A percentile compares a stretch with the other conserved stretches of the same genome.
phyloP scores from a whole-genome alignment of 495 filamentous ascomycete species.

The Mycothermus thermophilus region DNA sequence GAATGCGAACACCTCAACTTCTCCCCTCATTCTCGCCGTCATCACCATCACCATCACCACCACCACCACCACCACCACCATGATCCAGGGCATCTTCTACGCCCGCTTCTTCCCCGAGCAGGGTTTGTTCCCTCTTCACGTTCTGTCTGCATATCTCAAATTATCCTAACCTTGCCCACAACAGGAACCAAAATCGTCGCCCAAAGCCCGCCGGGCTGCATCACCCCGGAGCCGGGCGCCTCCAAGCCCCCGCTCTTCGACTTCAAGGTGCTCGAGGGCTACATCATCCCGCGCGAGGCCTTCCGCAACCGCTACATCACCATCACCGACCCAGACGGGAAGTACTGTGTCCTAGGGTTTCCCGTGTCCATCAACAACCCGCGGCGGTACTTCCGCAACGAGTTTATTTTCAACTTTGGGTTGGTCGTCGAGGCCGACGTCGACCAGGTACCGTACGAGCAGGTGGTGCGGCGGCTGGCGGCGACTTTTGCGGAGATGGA shows the following conservation, averaged over 20 bases:
- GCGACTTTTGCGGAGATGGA: conserved; percentile 76
- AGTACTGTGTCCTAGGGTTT: conserved; percentile 72
- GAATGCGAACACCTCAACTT: no score
- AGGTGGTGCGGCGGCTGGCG: conserved; percentile 73
- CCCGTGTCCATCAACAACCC: conserved; percentile 71
- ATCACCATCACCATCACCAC: no score
- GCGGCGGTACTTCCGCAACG: conserved; percentile 75
- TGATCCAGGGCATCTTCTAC: conserved; percentile 95
- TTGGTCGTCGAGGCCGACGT: conserved; percentile 63
- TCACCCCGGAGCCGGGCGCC: conserved; percentile 44
- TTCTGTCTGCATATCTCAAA: no score
- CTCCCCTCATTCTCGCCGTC: no score
- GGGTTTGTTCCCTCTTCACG: conserved; percentile 37
- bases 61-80: conserved; percentile 17
- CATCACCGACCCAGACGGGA: conserved; percentile 52
- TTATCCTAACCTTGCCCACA: not conserved
- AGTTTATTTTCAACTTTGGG: conserved; percentile 97
- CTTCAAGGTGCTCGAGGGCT: conserved; percentile 70
- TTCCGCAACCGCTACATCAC: conserved; percentile 82
- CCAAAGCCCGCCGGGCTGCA: conserved; percentile 59
- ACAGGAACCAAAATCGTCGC: conserved; percentile 72
- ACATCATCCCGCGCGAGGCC: conserved; percentile 83
- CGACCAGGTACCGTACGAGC: conserved; percentile 53
- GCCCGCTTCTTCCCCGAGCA: conserved; percentile 81
- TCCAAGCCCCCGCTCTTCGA: conserved; percentile 53